A percentile compares a stretch with the other conserved stretches of the same genome.
phyloP scores from a whole-genome alignment of 768 basidiomycete genomes.

The Cantharellus cinnabarinus region DNA sequence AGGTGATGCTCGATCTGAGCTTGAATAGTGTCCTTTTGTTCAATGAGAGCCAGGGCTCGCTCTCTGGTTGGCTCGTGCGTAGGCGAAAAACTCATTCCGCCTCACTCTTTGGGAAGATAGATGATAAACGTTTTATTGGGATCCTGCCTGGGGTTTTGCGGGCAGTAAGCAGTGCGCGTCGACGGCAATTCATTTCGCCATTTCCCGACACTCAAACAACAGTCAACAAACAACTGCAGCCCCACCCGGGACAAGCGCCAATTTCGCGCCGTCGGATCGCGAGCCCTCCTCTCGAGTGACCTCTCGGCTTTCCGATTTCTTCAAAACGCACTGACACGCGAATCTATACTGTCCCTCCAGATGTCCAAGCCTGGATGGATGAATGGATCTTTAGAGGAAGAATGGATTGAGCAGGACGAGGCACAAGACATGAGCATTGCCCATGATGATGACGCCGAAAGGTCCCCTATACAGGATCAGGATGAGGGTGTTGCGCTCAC shows the following conservation, averaged over 20 bases:
- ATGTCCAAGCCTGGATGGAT: conserved; percentile 45
- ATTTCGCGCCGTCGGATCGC: background rate
- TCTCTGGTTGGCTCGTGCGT: background rate
- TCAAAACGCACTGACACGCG: background rate
- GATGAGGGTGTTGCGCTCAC: background rate
- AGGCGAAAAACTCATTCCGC: too few relatives aligned
- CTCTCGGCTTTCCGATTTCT: background rate
- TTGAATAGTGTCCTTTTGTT: conserved; percentile 52
- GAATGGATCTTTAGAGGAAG: conserved; percentile 76
- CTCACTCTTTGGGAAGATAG: too few relatives aligned
- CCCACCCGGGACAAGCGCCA: too few relatives aligned
- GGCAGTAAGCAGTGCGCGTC: too few relatives aligned
- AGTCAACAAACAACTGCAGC: too few relatives aligned
- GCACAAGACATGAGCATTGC: conserved; percentile 17
- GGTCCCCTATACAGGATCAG: background rate
- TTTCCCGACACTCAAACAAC: too few relatives aligned
- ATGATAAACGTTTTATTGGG: too few relatives aligned
- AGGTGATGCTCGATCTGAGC: conserved; percentile 42
- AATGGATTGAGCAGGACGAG: conserved; percentile 47
- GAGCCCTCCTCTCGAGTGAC: background rate
- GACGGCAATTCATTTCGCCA: too few relatives aligned
- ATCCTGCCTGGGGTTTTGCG: too few relatives aligned
- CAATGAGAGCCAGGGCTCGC: conserved; percentile 34
- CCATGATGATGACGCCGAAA: conserved; percentile 11
- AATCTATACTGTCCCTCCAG: background rate